phyloP scores from a whole-genome alignment of 768 basidiomycete genomes.

The Asterophora parasitica region DNA sequence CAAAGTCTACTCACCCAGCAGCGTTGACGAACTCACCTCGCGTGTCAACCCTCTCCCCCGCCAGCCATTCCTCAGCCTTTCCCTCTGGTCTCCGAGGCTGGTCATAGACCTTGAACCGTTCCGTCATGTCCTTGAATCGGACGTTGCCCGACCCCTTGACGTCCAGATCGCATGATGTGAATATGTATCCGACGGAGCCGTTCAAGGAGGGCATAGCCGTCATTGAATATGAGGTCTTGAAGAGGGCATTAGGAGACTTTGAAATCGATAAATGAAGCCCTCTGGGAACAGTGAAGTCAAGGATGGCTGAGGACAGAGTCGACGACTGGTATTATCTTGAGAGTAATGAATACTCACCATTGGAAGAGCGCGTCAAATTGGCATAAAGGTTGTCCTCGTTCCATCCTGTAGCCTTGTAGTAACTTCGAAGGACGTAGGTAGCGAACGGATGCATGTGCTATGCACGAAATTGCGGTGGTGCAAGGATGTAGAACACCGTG shows the following conservation, averaged over 20 bases:
- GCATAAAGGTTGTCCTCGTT: slow-evolving; percentile 94
- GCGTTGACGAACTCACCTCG: slow-evolving; percentile 49
- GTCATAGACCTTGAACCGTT: slow-evolving; percentile 81
- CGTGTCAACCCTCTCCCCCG: slow-evolving; percentile 70
- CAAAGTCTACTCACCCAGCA: slow-evolving; percentile 12
- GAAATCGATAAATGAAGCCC: slow-evolving; percentile 78
- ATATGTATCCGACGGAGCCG: slow-evolving; percentile 91
- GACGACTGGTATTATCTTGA: not conserved
- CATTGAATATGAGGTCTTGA: slow-evolving; percentile 89
- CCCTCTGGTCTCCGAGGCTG: slow-evolving; percentile 76
- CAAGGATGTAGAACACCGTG: too few species aligned
- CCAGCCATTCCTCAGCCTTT: slow-evolving; percentile 77
- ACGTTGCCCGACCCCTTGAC: slow-evolving; percentile 66
- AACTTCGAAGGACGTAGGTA: slow-evolving; percentile 81
- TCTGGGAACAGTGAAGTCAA: slow-evolving; percentile 85
- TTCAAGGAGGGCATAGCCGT: slow-evolving; percentile 90
- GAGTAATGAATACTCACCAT: slow-evolving; percentile 43
- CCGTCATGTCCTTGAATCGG: slow-evolving; percentile 83
- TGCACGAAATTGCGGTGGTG: not conserved
- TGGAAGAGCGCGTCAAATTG: slow-evolving; percentile 85
- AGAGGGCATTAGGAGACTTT: slow-evolving; percentile 84
- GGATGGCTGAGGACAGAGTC: slow-evolving; percentile 53
- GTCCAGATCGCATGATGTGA: slow-evolving; percentile 80
- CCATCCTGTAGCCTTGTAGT: slow-evolving; percentile 93
- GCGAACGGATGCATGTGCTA: slow-evolving; percentile 79